These are phyloP conservation scores for Chrysoporthe austroafricana DNA, from an alignment of 2,329 filamentous ascomycete genomes.

Conservation along the genomic window DNA sequence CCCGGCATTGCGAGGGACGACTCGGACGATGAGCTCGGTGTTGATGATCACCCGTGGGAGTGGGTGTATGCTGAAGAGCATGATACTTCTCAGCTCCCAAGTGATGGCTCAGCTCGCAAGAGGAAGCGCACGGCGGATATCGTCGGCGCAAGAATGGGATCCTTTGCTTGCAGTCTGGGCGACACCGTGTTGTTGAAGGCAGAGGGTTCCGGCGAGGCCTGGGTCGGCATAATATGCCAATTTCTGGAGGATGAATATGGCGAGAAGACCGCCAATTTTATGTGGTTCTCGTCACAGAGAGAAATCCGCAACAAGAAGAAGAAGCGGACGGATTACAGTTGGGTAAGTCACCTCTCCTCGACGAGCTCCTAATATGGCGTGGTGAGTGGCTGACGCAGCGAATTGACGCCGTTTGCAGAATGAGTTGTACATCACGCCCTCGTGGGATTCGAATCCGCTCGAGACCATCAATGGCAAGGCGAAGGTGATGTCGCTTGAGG, in stretches of 20 bases:
- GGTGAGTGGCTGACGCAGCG: neutral
- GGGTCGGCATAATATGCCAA: constrained; percentile 87
- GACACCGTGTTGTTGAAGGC: constrained; percentile 88
- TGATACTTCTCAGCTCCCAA: constrained; percentile 20
- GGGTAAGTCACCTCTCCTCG: constrained; percentile 48
- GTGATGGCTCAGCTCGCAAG: constrained; percentile 36
- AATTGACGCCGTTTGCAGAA: constrained; percentile 55
- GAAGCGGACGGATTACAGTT: constrained; percentile 78
- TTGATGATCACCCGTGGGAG: constrained; percentile 75
- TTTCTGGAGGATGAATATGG: constrained; percentile 77
- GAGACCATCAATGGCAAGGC: constrained; percentile 91
- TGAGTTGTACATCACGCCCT: constrained; percentile 88
- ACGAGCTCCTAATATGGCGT: neutral
- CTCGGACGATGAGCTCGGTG: constrained; percentile 84
- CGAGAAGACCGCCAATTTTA: constrained; percentile 82
- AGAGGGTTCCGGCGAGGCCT: constrained; percentile 83
- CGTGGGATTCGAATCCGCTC: constrained; percentile 85
- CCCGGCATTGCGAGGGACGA: constrained; percentile 73
- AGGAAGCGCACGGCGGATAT: constrained; percentile 56
- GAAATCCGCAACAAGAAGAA: constrained; percentile 84
- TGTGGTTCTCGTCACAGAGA: constrained; percentile 94
- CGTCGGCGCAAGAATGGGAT: constrained; percentile 80
- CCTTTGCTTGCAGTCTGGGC: constrained; percentile 78
- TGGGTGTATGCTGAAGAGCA: constrained; percentile 67
- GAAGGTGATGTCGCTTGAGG: constrained; percentile 71